Conservation (phyloP, 2,329 filamentous ascomycete species). For the Stylonectria norvegica region DNA sequence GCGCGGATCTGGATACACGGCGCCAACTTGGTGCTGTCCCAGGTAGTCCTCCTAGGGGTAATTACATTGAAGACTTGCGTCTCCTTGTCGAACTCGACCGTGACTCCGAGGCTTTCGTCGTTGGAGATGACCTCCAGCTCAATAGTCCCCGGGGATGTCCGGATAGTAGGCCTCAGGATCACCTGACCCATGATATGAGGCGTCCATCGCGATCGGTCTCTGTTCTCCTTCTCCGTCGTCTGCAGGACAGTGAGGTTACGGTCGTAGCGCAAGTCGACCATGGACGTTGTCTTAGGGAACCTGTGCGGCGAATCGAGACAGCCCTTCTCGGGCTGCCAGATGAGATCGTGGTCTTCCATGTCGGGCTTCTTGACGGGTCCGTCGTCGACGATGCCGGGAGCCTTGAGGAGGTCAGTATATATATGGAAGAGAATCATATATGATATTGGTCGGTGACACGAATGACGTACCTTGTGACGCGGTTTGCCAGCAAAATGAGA, state of each 20-base stretch:
- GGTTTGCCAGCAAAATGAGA: slow-evolving; percentile 16
- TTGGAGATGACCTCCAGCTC: slow-evolving; percentile 46
- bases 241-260: slow-evolving; percentile 42
- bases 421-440: background rate
- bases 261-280: slow-evolving; percentile 33
- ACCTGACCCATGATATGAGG: slow-evolving; percentile 45
- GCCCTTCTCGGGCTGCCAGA: slow-evolving; percentile 24
- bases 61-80: slow-evolving; percentile 38
- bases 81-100: slow-evolving; percentile 31
- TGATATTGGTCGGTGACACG: background rate
- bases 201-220: slow-evolving; percentile 18
- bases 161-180: slow-evolving; percentile 38
- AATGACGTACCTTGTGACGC: slow-evolving; percentile 30
- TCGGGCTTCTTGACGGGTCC: slow-evolving; percentile 24
- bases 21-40: slow-evolving; percentile 18
- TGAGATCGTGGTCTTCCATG: slow-evolving; percentile 19
- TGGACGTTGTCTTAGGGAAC: slow-evolving; percentile 12
- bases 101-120: slow-evolving; percentile 38
- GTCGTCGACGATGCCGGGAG: slow-evolving; percentile 19
- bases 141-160: slow-evolving; percentile 35
- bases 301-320: slow-evolving; percentile 27
- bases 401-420: slow-evolving; percentile 9
- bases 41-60: slow-evolving; percentile 36
- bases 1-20: slow-evolving; percentile 49
- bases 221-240: slow-evolving; percentile 22